Base-by-base conservation (phyloP, 257 asterid species). In the Solanum ossicruentum region DNA sequence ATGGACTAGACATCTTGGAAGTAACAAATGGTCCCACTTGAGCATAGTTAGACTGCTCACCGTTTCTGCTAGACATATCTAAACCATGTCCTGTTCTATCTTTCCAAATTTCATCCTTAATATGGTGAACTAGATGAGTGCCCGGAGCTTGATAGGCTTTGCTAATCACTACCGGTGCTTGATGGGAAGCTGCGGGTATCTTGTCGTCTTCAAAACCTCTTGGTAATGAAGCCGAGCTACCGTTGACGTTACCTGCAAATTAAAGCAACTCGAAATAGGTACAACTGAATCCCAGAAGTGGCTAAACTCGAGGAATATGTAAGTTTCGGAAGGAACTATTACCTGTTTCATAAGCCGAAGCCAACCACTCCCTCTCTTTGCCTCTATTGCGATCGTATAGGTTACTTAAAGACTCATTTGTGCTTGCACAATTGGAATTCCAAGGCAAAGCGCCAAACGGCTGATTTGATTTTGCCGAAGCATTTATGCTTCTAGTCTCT, bases 281-380 rank as follows among this genome's bases (percentile, higher is more conserved):
- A 52, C 47, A 78, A 75, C 28, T 16, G 11, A 78, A 78, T 17
- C 28, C 26, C 18, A 17, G 49, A 78, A 78, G 65, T 21, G 10
- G 7, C 43, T 12, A 52, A 41, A 83, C 45, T 75, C 12, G 12
- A 57, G 47, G 9, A 80, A 67, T 4, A 45, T 78, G 39, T 28
- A 8, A 79, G 54, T 32, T 41, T 28, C 20, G 55, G 8, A 23
- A 66, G 79, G 43, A 87, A 41, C 13, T 47, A 10, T 79, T 82
- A 94, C 99, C 99, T 84, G 95, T 86, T 87, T 90, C 97, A 85
- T 88, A 85, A 39, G 87, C 70, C 66, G 90, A 87, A 70, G 89
- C 70, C 86, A 91, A 86, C 90, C 90, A 90, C 56, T 88, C 92
- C 85, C 92, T 89, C 84, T 87, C 92, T 45, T 83, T 85, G 87